Evolutionary conservation across 2,329 filamentous ascomycete species (phyloP), one percentile per base, ranked within the genome.

Genomic region (Shiraia bambusicola): DNA sequence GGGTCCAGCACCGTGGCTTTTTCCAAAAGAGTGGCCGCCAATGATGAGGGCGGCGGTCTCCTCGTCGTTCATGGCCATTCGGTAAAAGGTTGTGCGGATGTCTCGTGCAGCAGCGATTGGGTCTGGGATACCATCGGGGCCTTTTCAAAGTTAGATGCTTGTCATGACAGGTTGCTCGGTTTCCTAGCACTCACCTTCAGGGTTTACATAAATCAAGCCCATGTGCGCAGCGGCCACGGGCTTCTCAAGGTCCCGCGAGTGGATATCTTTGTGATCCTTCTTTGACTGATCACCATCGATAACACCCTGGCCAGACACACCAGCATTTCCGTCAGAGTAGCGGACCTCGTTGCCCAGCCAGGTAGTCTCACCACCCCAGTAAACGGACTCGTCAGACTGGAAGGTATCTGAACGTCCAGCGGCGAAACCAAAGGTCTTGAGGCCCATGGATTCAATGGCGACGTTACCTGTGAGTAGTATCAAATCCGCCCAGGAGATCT

Each of bases 31-130:
- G 75, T 91, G 87, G 28, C 87, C 87, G 61, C 87, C 87, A 28
- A 83, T 83, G 63, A 91, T 90, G 32, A 91, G 73, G 11, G 87
- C 86, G 39, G 87, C 86, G 0, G 87, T 91, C 75, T 91, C 87
- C 70, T 87, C 82, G 63, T 90, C 85, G 63, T 87, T 82, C 87
- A 91, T 90, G 48, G 82, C 86, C 86, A 91, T 90, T 66, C 86
- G 85, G 50, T 76, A 76, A 56, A 90, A 91, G 13, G 87, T 88
- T 44, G 75, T 77, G 50, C 85, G 84, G 62, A 90, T 90, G 58
- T 91, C 87, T 42, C 76, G 70, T 29, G 81, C 87, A 2, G 87
- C 78, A 11, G 83, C 83, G 28, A 83, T 67, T 14, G 85, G 83
- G 61, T 90, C 85, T 3, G 85, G 83, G 40, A 79, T 78, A 46